Evolutionary conservation across 2,329 filamentous ascomycete genomes (phyloP), one percentile per base, ranked within the genome.

Genomic region (Ophiosphaerella herpotricha): DNA sequence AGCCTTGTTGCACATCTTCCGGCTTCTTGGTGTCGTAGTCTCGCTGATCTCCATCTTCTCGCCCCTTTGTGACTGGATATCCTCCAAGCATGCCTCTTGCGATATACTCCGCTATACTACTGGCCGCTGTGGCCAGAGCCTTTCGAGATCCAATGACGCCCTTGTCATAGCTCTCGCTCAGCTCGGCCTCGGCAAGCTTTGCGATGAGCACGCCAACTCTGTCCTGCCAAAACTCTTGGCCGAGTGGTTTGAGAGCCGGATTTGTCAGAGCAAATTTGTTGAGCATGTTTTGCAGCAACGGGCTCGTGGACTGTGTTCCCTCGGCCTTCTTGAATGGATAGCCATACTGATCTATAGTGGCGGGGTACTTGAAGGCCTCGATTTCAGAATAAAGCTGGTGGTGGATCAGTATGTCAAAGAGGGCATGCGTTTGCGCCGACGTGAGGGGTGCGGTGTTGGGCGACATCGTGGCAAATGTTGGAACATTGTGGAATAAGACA

Each of bases 151-250:
- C 89, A 58, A 93, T 74, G 0, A 84, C 80, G 12, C 87, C 89
- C 71, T 91, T 91, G 69, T 93, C 89, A 64, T 91, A 93, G 67
- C 87, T 91, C 70, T 93, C 89, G 1, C 87, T 91, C 29, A 93
- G 76, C 43, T 90, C 84, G 2, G 85, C 87, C 29, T 85, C 80
- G 7, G 81, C 85, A 46, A 93, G 58, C 43, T 68, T 68, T 42
- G 61, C 63, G 4, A 74, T 61, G 36, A 74, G 56, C 12, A 60
- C 53, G 44, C 62, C 57, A 18, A 72, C 59, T 75, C 61, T 84
- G 79, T 60, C 66, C 48, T 70, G 61, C 71, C 72, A 74, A 45
- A 73, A 74, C 14, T 57, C 58, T n/a, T 54, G 67, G 0, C 83
- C 79, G 2, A 93, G 76, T 51, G 85, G 82, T 43, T 80, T 79